Conservation (phyloP, 2,329 filamentous ascomycete genomes). For the Dothideomycetes sp. region DNA sequence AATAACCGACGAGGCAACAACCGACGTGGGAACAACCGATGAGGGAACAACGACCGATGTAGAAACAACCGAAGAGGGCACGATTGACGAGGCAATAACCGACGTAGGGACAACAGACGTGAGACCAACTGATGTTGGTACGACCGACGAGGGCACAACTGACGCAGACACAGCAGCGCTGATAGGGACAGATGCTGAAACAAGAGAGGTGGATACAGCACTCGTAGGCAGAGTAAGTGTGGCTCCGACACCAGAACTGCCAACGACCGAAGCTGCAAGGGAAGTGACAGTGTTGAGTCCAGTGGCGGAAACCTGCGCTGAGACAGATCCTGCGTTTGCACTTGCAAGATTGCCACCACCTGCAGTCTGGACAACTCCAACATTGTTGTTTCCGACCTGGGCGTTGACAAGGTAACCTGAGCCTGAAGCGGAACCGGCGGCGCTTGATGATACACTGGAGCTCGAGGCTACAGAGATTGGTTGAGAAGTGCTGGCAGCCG, state of each 20-base stretch:
- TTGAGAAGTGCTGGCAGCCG: not conserved
- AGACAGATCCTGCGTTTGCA: not conserved
- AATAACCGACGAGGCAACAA: not conserved
- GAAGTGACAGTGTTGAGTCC: not conserved
- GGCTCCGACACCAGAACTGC: not conserved
- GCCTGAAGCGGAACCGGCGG: not conserved
- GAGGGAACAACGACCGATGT: not conserved
- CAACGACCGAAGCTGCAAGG: not conserved
- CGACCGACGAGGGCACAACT: too few species aligned
- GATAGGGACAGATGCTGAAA: too few species aligned
- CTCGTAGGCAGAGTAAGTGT: too few species aligned
- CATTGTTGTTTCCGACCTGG: not conserved
- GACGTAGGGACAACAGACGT: too few species aligned
- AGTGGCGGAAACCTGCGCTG: constrained; percentile 4
- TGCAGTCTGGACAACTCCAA: constrained; percentile 4
- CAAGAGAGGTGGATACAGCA: too few species aligned
- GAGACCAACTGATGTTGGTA: not conserved
- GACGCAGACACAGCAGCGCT: not conserved
- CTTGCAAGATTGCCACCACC: constrained; percentile 1
- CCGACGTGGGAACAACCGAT: not conserved
- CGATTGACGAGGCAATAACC: not conserved
- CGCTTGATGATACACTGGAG: not conserved
- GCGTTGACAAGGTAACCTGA: constrained; percentile 1
- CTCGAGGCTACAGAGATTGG: not conserved
- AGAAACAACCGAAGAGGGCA: not conserved